Conservation (phyloP, 768 basidiomycete species). For the Naematelia encephala region DNA sequence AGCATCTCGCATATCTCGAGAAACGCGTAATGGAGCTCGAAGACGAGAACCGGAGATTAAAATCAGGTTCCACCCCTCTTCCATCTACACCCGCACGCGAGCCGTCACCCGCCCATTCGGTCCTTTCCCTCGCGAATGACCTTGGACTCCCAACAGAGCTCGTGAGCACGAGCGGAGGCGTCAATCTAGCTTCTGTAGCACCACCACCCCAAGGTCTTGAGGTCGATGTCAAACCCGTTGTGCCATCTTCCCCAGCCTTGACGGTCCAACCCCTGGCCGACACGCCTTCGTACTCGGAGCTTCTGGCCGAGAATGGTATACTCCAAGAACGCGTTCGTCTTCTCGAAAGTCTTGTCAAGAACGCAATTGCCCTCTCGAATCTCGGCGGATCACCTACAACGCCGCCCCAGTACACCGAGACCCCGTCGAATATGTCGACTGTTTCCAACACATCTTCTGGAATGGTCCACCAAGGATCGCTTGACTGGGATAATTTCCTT, state of each 20-base stretch:
- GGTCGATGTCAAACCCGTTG: slow-evolving; percentile 33
- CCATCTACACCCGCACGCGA: slow-evolving; percentile 8
- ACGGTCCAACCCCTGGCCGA: neutral
- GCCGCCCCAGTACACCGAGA: neutral
- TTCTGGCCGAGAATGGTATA: slow-evolving; percentile 31
- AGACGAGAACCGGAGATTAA: slow-evolving; percentile 66
- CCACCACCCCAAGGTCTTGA: slow-evolving; percentile 31
- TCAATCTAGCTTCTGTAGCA: slow-evolving; percentile 36
- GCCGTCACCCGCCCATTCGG: slow-evolving; percentile 24
- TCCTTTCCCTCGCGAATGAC: slow-evolving; percentile 25
- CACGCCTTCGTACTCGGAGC: slow-evolving; percentile 4
- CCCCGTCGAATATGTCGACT: neutral
- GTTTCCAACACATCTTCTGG: neutral
- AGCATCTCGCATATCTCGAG: slow-evolving; percentile 69
- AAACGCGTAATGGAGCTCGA: slow-evolving; percentile 68
- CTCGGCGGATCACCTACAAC: slow-evolving; percentile 15
- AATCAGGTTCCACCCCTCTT: neutral
- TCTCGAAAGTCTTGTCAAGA: slow-evolving; percentile 41
- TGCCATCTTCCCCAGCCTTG: neutral
- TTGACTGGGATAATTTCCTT: neutral
- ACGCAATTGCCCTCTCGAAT: slow-evolving; percentile 35
- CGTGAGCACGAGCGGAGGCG: slow-evolving; percentile 21
- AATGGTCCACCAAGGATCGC: neutral
- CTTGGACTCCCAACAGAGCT: slow-evolving; percentile 22
- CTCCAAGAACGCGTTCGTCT: slow-evolving; percentile 30